Base-by-base conservation (phyloP, 345 rosid genomes). In the Pseudoturritis turrita region DNA sequence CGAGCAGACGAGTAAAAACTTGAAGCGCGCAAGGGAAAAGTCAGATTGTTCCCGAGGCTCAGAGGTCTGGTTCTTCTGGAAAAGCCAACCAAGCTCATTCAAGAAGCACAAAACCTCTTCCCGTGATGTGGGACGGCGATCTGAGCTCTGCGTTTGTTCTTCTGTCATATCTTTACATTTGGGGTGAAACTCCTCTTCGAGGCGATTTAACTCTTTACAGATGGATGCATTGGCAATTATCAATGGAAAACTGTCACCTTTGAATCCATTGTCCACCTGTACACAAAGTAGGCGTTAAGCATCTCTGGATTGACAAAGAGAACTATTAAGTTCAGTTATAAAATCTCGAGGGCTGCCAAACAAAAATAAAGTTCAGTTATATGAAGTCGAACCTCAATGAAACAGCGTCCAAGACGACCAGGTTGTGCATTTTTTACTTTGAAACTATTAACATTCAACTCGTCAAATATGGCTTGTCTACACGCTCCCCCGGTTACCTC, bases 71-170 rank as follows among this genome's bases (percentile, higher is more conserved):
- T 67, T 82, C 65, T 86, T 82, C 77, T 89, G 98, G 67, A 92
- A 92, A 37, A 92, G 83, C 98, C 98, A 92, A 58, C 98, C 98
- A 51, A 92, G 96, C 79, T 92, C 98, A 46, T 92, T 88, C 76
- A 92, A 78, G 76, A 87, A 92, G 77, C 84, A 92, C 60, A 87
- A 36, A 61, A 80, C 75, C 80, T 88, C 89, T 73, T 84, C 96
- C 75, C 81, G 85, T 62, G 87, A 86, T 55, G 83, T 87, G 10
- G 79, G 87, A 65, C 63, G 25, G 2, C 6, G 59, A 49, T 65
- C 79, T 47, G 37, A 66, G 74, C 81, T 83, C 57, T 65, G 78
- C 50, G 59, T 70, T 44, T 75, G 84, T 31, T 84, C 89, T 67
- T 81, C 87, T 33, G 79, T 68, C 62, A 73, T 77, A 65, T 68